Evolutionary conservation across 805 yeast genomes (phyloP), one percentile per base, ranked within the genome.

Genomic region (Suhomyces vadensis): DNA sequence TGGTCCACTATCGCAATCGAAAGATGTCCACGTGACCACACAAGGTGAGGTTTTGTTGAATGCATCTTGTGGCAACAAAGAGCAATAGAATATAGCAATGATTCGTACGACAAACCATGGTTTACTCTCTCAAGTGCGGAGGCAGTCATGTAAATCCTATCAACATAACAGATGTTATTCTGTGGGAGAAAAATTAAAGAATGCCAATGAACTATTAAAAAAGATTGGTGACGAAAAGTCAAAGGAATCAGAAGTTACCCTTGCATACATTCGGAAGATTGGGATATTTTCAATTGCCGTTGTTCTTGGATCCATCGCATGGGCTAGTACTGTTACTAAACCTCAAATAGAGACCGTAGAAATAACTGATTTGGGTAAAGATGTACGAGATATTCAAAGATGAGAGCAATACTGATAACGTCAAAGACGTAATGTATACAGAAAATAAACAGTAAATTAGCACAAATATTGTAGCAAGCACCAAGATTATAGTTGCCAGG

Each of bases 221-320:
- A 57, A 55, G 31, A 57, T 71, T 14, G 71, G 67, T 4, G 65
- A 63, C 38, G 74, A 67, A 38, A 59, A 58, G 23, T 51, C 69
- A 3, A 43, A 42, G 31, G 70, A 60, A 36, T 60, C 72, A 3
- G 52, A 58, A 40, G 55, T 49, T 19, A 60, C 67, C 4, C 45
- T 71, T 42, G 55, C 48, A 43, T 48, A 44, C 20, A 45, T 60
- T 37, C 56, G 65, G 9, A 49, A 43, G 31, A 43, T 53, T 2
- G 73, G 73, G 2, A 59, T 53, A 5, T 43, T 49, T 16, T 63
- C 71, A 1, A 49, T 59, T 5, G 45, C 63, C 10, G 52, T 58
- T 6, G 65, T 62, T 3, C 35, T 67, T 7, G 58, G 60, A 20
- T 56, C 63, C 39, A 51, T 67, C 21, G 47, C 57, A 19, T 61